These are phyloP conservation scores for Rhizopogon vesiculosus DNA, from an alignment of 768 basidiomycete genomes.

Conservation along the genomic window DNA sequence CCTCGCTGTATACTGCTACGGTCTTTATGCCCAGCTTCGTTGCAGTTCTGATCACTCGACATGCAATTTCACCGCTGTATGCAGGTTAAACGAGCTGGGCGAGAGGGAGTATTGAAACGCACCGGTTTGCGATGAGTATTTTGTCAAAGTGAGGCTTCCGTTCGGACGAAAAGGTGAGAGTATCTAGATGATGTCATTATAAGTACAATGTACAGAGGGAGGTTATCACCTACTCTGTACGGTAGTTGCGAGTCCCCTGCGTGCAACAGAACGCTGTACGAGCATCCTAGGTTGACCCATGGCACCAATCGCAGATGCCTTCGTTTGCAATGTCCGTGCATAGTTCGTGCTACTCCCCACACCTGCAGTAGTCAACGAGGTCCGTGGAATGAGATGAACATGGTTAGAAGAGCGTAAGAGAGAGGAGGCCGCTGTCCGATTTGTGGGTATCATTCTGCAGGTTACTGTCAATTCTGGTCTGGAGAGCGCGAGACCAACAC, in stretches of 20 bases:
- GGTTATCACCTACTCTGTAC: constrained; percentile 11
- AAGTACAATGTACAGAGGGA: not conserved
- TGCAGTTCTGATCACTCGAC: constrained; percentile 89
- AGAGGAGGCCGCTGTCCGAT: constrained; percentile 21
- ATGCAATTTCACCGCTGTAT: constrained; percentile 88
- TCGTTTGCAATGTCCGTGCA: not conserved
- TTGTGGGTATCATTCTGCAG: constrained; percentile 25
- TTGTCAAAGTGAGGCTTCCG: constrained; percentile 74
- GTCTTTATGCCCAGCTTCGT: constrained; percentile 85
- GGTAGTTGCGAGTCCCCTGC: constrained; percentile 15
- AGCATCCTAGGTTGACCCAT: not conserved
- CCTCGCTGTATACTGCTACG: constrained; percentile 90
- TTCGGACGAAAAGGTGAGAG: constrained; percentile 1
- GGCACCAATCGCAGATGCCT: not conserved
- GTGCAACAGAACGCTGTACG: not conserved
- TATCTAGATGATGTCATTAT: not conserved
- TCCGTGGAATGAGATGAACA: not conserved
- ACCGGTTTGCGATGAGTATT: constrained; percentile 90
- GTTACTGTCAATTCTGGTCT: not conserved
- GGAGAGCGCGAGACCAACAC: not conserved
- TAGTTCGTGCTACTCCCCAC: not conserved
- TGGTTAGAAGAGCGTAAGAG: constrained; percentile 8
- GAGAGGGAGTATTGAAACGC: constrained; percentile 2
- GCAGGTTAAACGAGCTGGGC: not conserved
- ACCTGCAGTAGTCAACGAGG: not conserved